Conservation (phyloP, 2,329 filamentous ascomycete species). For the Xylariales sp. region DNA sequence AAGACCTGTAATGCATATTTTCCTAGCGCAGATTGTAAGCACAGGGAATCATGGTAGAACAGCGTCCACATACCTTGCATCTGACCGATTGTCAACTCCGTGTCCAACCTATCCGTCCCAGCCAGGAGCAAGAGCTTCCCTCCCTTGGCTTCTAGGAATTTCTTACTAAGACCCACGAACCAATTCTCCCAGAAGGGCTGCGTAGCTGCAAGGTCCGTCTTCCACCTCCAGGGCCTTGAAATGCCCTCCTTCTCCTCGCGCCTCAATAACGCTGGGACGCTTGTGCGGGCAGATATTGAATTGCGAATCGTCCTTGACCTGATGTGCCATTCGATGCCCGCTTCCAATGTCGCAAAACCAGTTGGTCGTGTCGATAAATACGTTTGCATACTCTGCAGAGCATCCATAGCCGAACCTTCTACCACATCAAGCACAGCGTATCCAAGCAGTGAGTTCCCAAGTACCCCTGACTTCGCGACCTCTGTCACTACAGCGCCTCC, state of each 20-base stretch:
- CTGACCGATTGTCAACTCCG: constrained; percentile 30
- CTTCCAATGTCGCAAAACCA: constrained; percentile 70
- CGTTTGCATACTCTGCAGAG: constrained; percentile 87
- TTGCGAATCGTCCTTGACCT: constrained; percentile 84
- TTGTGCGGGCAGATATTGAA: constrained; percentile 74
- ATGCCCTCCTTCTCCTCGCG: constrained; percentile 17
- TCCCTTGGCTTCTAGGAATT: constrained; percentile 78
- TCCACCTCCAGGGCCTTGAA: constrained; percentile 68
- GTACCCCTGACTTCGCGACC: constrained; percentile 61
- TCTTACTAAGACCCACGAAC: constrained; percentile 83
- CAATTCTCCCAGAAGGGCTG: constrained; percentile 92
- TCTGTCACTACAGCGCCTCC: constrained; percentile 89
- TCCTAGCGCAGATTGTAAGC: constrained; percentile 38
- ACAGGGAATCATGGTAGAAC: constrained; percentile 7
- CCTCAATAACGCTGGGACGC: constrained; percentile 74
- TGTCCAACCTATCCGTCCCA: constrained; percentile 29
- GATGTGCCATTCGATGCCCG: constrained; percentile 91
- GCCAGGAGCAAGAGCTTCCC: constrained; percentile 28
- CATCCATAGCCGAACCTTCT: constrained; percentile 92
- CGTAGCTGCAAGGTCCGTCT: constrained; percentile 76
- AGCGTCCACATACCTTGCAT: constrained; percentile 25
- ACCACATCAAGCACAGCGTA: constrained; percentile 93
- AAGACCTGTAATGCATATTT: constrained; percentile 96
- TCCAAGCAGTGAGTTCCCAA: constrained; percentile 69
- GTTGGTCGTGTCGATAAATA: constrained; percentile 79